These are phyloP conservation scores for Juncus effusus DNA, from an alignment of 176 grass and related monocot species.

Conservation along the genomic window DNA sequence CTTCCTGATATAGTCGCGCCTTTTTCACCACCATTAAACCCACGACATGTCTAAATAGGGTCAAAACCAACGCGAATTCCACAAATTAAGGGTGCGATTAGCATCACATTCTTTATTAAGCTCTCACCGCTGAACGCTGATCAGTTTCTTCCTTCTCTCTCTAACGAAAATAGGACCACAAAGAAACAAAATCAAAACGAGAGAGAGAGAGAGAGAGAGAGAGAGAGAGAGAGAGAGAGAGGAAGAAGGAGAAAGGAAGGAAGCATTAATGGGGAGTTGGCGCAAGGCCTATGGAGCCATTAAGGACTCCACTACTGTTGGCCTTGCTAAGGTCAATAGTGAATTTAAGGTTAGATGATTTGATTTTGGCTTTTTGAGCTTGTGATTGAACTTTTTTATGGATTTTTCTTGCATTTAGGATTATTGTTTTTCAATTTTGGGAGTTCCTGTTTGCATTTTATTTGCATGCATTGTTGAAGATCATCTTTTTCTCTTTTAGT, in stretches of 20 bases:
- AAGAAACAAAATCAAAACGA: no score
- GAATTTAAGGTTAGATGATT: conserved; percentile 68
- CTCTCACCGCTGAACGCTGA: no score
- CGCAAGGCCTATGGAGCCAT: conserved; percentile 94
- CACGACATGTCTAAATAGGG: no score
- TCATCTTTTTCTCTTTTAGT: neutral
- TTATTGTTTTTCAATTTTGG: neutral
- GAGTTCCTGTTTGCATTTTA: neutral
- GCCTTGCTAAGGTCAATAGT: conserved; percentile 96
- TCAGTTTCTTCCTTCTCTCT: no score
- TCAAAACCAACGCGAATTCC: no score
- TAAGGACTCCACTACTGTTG: conserved; percentile 97
- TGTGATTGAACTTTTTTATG: neutral
- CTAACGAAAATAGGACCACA: no score
- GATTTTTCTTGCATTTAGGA: neutral
- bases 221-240: conserved; percentile 5
- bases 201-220: conserved; percentile 15
- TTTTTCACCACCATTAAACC: no score
- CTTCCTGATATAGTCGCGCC: no score
- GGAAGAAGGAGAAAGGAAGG: conserved; percentile 35
- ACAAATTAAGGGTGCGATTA: no score
- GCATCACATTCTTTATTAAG: no score
- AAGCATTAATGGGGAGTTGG: conserved; percentile 49
- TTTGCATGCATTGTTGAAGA: neutral
- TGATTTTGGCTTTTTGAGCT: neutral